Conservation (phyloP, 371 early-diverging fungal species). For the Funneliformis caledonium region DNA sequence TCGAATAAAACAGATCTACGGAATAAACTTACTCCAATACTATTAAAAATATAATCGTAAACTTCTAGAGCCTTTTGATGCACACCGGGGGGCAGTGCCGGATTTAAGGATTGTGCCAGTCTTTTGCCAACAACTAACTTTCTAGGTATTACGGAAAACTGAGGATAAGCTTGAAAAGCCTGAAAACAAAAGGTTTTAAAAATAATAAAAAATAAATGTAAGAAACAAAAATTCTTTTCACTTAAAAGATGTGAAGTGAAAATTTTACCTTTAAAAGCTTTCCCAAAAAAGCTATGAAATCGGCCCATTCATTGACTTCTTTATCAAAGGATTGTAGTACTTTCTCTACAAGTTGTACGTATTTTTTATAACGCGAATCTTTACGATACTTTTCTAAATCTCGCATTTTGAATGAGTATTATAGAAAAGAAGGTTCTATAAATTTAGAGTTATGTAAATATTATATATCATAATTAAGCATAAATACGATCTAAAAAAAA, state of each 20-base stretch:
- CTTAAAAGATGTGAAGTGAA: no score
- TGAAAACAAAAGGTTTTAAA: slow-evolving; percentile 41
- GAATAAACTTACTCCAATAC: slow-evolving; percentile 69
- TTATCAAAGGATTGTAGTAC: slow-evolving; percentile 87
- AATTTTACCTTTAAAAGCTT: slow-evolving; percentile 74
- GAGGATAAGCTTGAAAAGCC: slow-evolving; percentile 82
- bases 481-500: no score
- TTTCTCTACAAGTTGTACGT: slow-evolving; percentile 64
- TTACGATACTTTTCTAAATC: slow-evolving; percentile 32
- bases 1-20: not conserved
- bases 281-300: slow-evolving; percentile 90
- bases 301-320: slow-evolving; percentile 94
- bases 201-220: not conserved
- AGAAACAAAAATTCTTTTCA: not conserved
- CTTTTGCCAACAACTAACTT: slow-evolving; percentile 92
- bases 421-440: no score
- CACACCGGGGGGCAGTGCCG: slow-evolving; percentile 98
- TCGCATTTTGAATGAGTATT: not conserved
- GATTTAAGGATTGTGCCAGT: slow-evolving; percentile 97
- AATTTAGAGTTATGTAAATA: no score
- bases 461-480: no score
- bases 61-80: slow-evolving; percentile 96
- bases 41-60: slow-evolving; percentile 86
- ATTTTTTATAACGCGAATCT: slow-evolving; percentile 39
- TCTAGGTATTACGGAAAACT: slow-evolving; percentile 80